A percentile compares a stretch with the other conserved stretches of the same genome.
Conservation (phyloP, 495 filamentous ascomycete species). For the Neurospora sp. region DNA sequence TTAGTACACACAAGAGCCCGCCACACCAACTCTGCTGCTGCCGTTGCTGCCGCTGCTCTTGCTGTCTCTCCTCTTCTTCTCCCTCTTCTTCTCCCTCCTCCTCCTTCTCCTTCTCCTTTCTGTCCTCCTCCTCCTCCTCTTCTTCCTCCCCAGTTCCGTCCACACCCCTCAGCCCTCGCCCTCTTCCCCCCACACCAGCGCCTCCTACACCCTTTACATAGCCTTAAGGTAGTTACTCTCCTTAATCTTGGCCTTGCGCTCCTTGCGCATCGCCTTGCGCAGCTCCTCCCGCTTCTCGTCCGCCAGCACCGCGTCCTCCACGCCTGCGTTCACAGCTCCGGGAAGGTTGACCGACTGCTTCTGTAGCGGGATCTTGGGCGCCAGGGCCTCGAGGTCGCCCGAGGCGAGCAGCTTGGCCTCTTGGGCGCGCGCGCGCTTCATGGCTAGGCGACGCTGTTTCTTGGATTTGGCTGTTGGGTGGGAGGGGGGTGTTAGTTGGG, state of each 20-base stretch:
- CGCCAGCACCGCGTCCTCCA: slow-evolving; percentile 47
- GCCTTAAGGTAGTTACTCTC: slow-evolving; percentile 87
- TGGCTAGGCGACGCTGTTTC: slow-evolving; percentile 61
- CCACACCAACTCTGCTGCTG: not conserved
- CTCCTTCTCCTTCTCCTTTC: not conserved
- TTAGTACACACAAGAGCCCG: not conserved
- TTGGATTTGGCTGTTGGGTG: slow-evolving; percentile 59
- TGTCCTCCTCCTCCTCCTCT: not conserved
- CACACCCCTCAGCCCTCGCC: not conserved
- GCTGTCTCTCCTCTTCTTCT: not conserved
- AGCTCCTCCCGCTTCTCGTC: slow-evolving; percentile 52
- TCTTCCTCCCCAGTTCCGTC: not conserved
- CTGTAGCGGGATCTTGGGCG: slow-evolving; percentile 67
- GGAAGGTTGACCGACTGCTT: slow-evolving; percentile 82
- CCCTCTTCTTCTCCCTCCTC: not conserved
- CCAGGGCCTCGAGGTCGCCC: slow-evolving; percentile 52
- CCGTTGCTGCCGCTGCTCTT: not conserved
- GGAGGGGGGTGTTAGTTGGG: not conserved
- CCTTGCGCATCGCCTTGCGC: slow-evolving; percentile 57
- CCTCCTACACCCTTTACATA: slow-evolving; percentile 38
- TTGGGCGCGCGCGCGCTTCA: slow-evolving; percentile 50
- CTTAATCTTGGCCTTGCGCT: slow-evolving; percentile 72
- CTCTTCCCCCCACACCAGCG: not conserved
- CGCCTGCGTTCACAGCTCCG: slow-evolving; percentile 45
- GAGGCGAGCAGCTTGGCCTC: slow-evolving; percentile 56